phyloP scores from a whole-genome alignment of 2,329 filamentous ascomycete species.

The Fusarium sp. region DNA sequence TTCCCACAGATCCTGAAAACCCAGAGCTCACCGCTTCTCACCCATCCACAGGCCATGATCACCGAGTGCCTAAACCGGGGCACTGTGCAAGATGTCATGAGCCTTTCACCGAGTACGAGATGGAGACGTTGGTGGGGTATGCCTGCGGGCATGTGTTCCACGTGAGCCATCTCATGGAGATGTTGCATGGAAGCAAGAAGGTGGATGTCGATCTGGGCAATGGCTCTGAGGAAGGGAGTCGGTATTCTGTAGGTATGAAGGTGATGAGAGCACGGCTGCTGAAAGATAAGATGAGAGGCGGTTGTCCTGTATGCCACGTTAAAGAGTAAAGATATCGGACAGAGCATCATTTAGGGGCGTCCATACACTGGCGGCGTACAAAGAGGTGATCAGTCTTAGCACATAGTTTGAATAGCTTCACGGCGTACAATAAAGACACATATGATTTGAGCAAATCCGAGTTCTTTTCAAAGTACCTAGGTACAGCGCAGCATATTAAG shows the following conservation, averaged over 20 bases:
- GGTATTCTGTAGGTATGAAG: conserved; percentile 82
- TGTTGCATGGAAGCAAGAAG: conserved; percentile 58
- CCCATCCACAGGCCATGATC: conserved; percentile 43
- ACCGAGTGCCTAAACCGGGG: conserved; percentile 57
- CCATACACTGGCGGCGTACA: conserved; percentile 22
- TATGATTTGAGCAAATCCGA: conserved; percentile 16
- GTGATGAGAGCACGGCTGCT: conserved; percentile 86
- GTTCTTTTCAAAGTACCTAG: conserved; percentile 42
- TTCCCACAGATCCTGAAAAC: conserved; percentile 45
- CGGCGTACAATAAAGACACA: conserved; percentile 6
- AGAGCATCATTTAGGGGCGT: conserved; percentile 17
- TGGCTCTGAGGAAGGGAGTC: conserved; percentile 55
- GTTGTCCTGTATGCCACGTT: conserved; percentile 69
- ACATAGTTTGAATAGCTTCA: conserved; percentile 10
- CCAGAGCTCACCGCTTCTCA: conserved; percentile 30
- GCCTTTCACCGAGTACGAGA: conserved; percentile 69
- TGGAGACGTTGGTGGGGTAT: conserved; percentile 81
- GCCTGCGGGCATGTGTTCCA: conserved; percentile 87
- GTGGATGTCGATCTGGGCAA: conserved; percentile 60
- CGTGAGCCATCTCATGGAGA: conserved; percentile 74
- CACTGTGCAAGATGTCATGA: conserved; percentile 70
- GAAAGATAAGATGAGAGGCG: conserved; percentile 73
- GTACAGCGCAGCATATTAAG: conserved; percentile 43
- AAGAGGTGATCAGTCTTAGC: conserved; percentile 19
- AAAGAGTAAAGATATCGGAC: conserved; percentile 30